Conservation (phyloP, 208 protist species). For the Tritrichomonas foetus region DNA sequence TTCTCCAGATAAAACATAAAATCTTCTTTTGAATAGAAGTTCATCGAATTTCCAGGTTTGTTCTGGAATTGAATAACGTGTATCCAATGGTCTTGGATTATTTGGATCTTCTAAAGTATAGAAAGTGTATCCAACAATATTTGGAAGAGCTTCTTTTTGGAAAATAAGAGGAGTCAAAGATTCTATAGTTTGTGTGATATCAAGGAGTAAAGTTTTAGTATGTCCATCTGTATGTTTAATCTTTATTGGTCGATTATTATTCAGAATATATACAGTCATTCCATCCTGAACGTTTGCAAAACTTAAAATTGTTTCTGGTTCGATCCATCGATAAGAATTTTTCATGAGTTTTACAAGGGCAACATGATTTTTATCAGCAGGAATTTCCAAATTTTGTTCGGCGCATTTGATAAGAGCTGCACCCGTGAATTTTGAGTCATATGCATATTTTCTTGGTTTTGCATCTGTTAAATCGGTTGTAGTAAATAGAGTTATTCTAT, state of each 20-base stretch:
- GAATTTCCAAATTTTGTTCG: neutral
- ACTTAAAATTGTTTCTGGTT: neutral
- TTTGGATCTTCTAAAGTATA: neutral
- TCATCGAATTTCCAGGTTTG: neutral
- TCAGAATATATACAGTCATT: neutral
- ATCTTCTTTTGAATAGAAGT: neutral
- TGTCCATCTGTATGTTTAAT: neutral
- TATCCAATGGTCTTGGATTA: neutral
- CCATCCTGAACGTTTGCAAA: neutral
- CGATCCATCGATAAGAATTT: neutral
- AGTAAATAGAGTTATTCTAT: neutral
- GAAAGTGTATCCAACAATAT: neutral
- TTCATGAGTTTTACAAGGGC: neutral
- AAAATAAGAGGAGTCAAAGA: neutral
- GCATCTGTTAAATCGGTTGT: neutral
- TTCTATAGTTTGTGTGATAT: neutral
- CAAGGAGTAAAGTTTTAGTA: neutral
- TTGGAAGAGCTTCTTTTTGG: neutral
- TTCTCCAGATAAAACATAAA: conserved; percentile 19
- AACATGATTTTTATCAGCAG: neutral
- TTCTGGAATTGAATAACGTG: neutral
- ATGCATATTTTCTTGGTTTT: neutral
- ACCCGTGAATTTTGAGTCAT: neutral
- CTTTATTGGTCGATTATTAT: neutral
- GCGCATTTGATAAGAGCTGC: neutral